Percentiles rank a stretch among this genome's conserved stretches.
Evolutionary conservation across 2,329 filamentous ascomycete species (phyloP).

Genomic region (Fusarium pilosicola): DNA sequence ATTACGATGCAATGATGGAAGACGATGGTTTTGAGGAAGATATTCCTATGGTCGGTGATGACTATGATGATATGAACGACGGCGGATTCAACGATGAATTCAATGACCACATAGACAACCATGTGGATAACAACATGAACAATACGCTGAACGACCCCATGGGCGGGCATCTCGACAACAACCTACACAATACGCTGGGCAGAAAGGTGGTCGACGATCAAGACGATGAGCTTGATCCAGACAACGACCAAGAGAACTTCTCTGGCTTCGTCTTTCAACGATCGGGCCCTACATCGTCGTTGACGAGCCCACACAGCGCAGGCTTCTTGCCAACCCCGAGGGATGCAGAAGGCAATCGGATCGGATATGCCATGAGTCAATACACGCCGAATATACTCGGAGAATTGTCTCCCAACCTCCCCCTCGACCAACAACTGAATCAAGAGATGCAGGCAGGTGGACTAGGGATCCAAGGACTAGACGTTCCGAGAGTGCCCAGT

Average conservation of each 20-base stretch:
- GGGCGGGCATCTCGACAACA: conserved; percentile 19
- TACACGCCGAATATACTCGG: conserved; percentile 51
- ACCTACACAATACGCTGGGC: conserved; percentile 34
- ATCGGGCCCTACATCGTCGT: conserved; percentile 61
- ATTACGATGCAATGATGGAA: conserved; percentile 72
- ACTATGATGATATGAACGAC: conserved; percentile 44
- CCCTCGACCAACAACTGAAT: conserved; percentile 13
- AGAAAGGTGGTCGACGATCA: conserved; percentile 40
- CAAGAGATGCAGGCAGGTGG: conserved; percentile 46
- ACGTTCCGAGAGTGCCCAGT: conserved; percentile 24
- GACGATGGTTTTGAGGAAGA: conserved; percentile 72
- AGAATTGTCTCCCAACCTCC: conserved; percentile 28
- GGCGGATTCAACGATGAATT: conserved; percentile 42
- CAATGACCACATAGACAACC: conserved; percentile 16
- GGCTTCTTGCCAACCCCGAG: conserved; percentile 63
- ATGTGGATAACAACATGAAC: conserved; percentile 5
- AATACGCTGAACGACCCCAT: conserved; percentile 32
- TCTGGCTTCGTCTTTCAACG: conserved; percentile 68
- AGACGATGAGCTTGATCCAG: conserved; percentile 35
- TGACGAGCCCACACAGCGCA: conserved; percentile 61
- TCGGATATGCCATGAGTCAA: conserved; percentile 66
- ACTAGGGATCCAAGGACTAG: conserved; percentile 56
- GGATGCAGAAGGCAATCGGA: conserved; percentile 63
- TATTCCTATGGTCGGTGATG: conserved; percentile 44
- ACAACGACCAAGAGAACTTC: conserved; percentile 65